Base-by-base conservation (phyloP, 441 rosid species). In the Kokia cookei region DNA sequence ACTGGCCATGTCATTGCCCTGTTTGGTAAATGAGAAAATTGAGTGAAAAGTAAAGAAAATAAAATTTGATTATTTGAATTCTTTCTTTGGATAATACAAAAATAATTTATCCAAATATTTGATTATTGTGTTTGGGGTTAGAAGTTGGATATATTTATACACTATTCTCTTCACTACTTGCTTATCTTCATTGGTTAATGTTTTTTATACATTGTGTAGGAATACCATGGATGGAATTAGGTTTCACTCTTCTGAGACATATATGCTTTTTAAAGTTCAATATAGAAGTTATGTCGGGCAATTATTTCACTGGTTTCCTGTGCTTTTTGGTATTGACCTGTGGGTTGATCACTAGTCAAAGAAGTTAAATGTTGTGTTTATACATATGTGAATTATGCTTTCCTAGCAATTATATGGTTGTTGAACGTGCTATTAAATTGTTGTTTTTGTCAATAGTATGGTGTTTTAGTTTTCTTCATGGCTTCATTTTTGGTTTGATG, bases 21-120 rank as follows among this genome's bases (percentile, higher is more conserved):
- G 32, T 7, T 71, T 45, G 66, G 29, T 62, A 66, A 50, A 37
- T 3, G 48, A 75, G 69, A 48, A 74, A 71, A 29, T 67, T 15
- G 13, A 65, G 35, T 7, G 14, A 43, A 61, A 32, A 13, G 42
- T 54, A 64, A 13, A 15, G 64, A 45, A 27, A 14, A 12, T 14
- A 15, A 59, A 53, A 15, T 13, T 71, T 48, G 37, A 32, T 32
- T 32, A 32, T 32, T 32, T 5, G 5, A 5, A 6, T 32, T 32
- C 37, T 32, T 5, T 32, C 37, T 32, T 32, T 32, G 6, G 37
- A 4, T 32, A 32, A 32, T 32, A 32, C 37, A 5, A 32, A 32
- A 32, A 32, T 5, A 6, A 32, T 32, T 32, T 32, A 32, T 32
- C 37, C 37, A 32, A 32, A 32, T 32, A 32, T 32, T 32, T 43